Evolutionary conservation across 352 stramenopile genomes (phyloP).

Genomic region (Globisporangium cystogenes): DNA sequence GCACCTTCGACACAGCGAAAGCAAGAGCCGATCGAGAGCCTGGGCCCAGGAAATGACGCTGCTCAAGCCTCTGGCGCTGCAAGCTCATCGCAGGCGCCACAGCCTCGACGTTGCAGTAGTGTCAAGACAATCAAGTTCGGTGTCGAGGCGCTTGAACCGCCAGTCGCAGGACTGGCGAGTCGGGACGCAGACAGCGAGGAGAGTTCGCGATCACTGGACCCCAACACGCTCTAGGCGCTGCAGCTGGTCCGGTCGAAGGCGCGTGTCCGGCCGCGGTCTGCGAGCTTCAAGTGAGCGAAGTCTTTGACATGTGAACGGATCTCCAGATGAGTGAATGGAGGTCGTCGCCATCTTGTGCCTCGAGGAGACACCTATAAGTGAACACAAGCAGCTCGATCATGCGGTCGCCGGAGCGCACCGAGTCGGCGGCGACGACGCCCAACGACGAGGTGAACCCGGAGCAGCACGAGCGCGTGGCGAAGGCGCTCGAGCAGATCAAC

Average conservation of each 20-base stretch:
- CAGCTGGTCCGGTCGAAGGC: conserved; percentile 34
- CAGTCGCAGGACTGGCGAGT: background rate
- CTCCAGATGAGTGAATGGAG: no score
- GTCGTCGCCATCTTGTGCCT: no score
- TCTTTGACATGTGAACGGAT: no score
- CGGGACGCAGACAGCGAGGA: background rate
- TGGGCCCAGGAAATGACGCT: background rate
- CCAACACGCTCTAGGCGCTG: conserved; percentile 32
- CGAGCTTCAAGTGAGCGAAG: conserved; percentile 3
- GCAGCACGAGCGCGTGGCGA: conserved; percentile 56
- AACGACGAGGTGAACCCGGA: conserved; percentile 15
- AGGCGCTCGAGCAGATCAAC: conserved; percentile 70
- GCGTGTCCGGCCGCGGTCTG: conserved; percentile 42
- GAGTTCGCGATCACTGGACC: conserved; percentile 27
- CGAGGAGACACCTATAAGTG: no score
- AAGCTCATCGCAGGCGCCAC: background rate
- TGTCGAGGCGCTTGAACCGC: background rate
- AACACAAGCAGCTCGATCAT: no score
- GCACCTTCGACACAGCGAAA: background rate
- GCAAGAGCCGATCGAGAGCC: background rate
- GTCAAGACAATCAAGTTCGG: background rate
- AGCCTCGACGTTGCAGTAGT: background rate
- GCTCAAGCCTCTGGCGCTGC: background rate
- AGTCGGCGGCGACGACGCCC: no score
- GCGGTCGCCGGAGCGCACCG: background rate